Evolutionary conservation across 192 early-diverging fungal species (phyloP).

Genomic region (Geranomyces michiganensis): DNA sequence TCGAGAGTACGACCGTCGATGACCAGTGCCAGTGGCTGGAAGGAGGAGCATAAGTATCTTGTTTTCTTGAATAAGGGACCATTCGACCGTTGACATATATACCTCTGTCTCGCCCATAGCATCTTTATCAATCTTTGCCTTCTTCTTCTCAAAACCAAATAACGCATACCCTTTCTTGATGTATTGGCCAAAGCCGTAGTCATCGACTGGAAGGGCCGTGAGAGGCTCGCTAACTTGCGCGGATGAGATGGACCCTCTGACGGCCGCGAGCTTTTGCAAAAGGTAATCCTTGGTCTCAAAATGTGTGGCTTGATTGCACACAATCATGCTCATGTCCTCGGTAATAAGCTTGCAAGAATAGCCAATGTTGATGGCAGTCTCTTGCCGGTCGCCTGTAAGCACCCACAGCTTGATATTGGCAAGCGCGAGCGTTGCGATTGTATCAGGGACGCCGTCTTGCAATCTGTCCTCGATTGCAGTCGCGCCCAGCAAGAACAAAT

Average conservation of each 20-base stretch:
- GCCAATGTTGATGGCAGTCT: conserved; percentile 99
- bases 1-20: conserved; percentile 94
- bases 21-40: conserved; percentile 81
- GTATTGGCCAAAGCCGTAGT: conserved; percentile 26
- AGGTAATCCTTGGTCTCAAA: conserved; percentile 92
- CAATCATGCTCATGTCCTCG: conserved; percentile 93
- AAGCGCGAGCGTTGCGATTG: conserved; percentile 91
- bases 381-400: conserved; percentile 95
- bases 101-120: conserved; percentile 37
- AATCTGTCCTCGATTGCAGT: conserved; percentile 99
- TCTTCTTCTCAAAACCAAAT: conserved; percentile 39
- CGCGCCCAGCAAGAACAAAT: conserved; percentile 89
- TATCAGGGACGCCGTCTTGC: conserved; percentile 98
- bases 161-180: conserved; percentile 28
- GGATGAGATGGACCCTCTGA: conserved; percentile 50
- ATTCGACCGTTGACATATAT: background rate
- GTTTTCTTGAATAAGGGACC: background rate
- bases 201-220: background rate
- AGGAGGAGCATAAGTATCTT: background rate
- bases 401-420: conserved; percentile 98
- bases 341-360: conserved; percentile 95
- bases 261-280: conserved; percentile 80
- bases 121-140: conserved; percentile 45
- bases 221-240: background rate
- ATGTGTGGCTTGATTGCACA: conserved; percentile 90